Percentiles rank a stretch among this genome's conserved stretches.
Conservation (phyloP, 2,329 filamentous ascomycete species). For the Tolypocladium amazonense region DNA sequence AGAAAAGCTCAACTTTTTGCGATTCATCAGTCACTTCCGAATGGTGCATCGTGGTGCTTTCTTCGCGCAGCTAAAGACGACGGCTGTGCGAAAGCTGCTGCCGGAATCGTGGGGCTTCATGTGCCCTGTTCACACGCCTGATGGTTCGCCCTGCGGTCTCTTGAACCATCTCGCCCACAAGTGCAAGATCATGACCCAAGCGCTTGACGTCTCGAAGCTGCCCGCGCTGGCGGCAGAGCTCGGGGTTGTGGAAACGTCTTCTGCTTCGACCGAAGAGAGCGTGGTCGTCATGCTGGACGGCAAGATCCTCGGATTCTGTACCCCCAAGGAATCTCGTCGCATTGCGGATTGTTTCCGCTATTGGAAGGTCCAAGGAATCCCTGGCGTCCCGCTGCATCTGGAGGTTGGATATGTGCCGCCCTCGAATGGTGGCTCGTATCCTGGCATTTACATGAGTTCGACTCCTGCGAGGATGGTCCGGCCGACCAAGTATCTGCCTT, state of each 20-base stretch:
- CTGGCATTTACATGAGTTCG: constrained; percentile 89
- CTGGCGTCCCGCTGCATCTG: constrained; percentile 70
- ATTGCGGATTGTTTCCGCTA: constrained; percentile 82
- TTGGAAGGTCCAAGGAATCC: constrained; percentile 87
- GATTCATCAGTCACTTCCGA: constrained; percentile 97
- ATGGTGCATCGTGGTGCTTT: constrained; percentile 99
- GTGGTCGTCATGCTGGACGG: constrained; percentile 88
- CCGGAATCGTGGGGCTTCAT: constrained; percentile 98
- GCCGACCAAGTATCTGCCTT: constrained; percentile 82
- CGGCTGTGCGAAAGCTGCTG: constrained; percentile 86
- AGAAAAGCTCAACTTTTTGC: constrained; percentile 97
- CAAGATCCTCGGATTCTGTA: constrained; percentile 80
- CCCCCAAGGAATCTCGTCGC: constrained; percentile 67
- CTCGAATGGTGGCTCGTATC: constrained; percentile 87
- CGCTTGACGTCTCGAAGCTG: constrained; percentile 63
- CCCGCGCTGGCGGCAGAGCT: constrained; percentile 67
- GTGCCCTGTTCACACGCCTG: constrained; percentile 93
- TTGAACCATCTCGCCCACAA: constrained; percentile 94
- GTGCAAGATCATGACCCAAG: constrained; percentile 74
- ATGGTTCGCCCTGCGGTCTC: constrained; percentile 88
- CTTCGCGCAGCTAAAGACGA: constrained; percentile 96
- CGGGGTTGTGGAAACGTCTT: constrained; percentile 65
- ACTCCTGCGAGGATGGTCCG: constrained; percentile 77
- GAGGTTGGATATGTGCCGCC: constrained; percentile 88
- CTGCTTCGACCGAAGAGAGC: constrained; percentile 70